Evolutionary conservation across 2,329 filamentous ascomycete species (phyloP).

Genomic region (Trichothecium roseum): DNA sequence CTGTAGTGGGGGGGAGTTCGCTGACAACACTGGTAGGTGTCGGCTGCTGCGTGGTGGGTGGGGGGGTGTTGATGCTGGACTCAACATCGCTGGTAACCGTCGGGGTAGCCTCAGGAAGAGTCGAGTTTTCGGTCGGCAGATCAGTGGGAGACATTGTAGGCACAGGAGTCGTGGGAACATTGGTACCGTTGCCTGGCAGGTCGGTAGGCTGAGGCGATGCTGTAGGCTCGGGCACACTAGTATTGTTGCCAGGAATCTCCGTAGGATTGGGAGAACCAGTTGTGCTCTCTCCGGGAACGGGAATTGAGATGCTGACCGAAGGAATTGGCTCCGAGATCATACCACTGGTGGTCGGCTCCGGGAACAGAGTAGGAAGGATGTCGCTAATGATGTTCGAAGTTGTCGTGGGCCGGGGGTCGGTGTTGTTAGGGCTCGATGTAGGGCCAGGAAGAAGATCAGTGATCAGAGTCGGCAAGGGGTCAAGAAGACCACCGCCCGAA

Average conservation of each 20-base stretch:
- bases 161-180: not conserved
- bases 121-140: constrained; percentile 1
- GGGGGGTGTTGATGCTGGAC: not conserved
- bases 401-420: not conserved
- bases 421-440: not conserved
- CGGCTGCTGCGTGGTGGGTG: not conserved
- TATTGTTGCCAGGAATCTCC: not conserved
- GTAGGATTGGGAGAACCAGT: not conserved
- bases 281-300: not conserved
- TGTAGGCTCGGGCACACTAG: not conserved
- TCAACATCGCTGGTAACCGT: not conserved
- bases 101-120: not conserved
- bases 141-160: not conserved
- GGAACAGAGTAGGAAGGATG: constrained; percentile 2
- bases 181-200: no score
- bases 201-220: no score
- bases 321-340: not conserved
- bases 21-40: not conserved
- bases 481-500: not conserved
- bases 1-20: not conserved
- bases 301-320: not conserved
- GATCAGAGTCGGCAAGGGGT: constrained; percentile 2
- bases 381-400: constrained; percentile 6
- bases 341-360: constrained; percentile 4
- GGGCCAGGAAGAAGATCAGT: constrained; percentile 1